These are phyloP conservation scores for Tuber indicum DNA, from an alignment of 495 filamentous ascomycete species.

Conservation along the genomic window DNA sequence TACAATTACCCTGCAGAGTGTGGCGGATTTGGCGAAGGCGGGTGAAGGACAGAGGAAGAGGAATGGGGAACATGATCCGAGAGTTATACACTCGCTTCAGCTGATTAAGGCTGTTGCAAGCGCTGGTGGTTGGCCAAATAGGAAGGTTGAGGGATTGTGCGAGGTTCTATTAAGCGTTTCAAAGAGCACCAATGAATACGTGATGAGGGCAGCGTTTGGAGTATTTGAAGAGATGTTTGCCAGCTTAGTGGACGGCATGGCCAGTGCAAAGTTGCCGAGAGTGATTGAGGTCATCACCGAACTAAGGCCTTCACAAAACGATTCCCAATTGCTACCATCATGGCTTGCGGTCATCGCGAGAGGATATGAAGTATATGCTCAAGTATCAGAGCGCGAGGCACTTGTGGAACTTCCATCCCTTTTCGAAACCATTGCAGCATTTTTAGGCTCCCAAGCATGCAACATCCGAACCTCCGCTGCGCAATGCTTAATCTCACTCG, in stretches of 20 bases:
- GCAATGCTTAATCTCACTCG: conserved; percentile 87
- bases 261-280: conserved; percentile 79
- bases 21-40: conserved; percentile 61
- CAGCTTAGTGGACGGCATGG: conserved; percentile 70
- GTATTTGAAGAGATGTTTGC: conserved; percentile 94
- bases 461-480: conserved; percentile 91
- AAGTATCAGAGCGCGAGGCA: conserved; percentile 76
- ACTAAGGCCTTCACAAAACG: conserved; percentile 78
- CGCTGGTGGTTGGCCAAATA: conserved; percentile 93
- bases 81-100: conserved; percentile 83
- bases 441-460: conserved; percentile 76
- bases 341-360: conserved; percentile 94
- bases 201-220: conserved; percentile 91
- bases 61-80: conserved; percentile 63
- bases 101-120: conserved; percentile 83
- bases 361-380: conserved; percentile 87
- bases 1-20: conserved; percentile 69
- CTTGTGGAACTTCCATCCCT: conserved; percentile 79
- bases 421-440: conserved; percentile 67
- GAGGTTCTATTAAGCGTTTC: conserved; percentile 83
- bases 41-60: conserved; percentile 66
- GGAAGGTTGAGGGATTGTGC: conserved; percentile 85
- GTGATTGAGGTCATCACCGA: conserved; percentile 82
- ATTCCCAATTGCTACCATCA: conserved; percentile 84
- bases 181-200: conserved; percentile 79